Evolutionary conservation across 1,284 basidiomycete species (phyloP).

Genomic region (Nidula niveotomentosa): DNA sequence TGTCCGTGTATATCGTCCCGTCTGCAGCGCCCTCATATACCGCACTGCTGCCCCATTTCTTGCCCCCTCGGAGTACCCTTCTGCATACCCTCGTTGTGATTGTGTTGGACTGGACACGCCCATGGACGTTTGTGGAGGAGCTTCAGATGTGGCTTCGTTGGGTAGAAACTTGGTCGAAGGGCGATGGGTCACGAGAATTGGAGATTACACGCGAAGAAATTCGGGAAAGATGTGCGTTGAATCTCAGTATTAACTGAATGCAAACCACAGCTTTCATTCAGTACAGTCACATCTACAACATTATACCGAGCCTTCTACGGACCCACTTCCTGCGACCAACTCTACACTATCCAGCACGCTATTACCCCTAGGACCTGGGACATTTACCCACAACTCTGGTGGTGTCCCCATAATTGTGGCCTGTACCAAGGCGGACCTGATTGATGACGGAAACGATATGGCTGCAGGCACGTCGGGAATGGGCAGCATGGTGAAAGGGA

Average conservation of each 20-base stretch:
- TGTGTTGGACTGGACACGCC: conserved; percentile 94
- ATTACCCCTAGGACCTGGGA: conserved; percentile 77
- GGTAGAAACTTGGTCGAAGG: conserved; percentile 81
- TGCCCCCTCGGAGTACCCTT: conserved; percentile 70
- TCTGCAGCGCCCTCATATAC: conserved; percentile 76
- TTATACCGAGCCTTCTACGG: conserved; percentile 80
- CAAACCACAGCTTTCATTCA: conserved; percentile 29
- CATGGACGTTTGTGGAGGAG: conserved; percentile 90
- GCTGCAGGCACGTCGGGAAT: conserved; percentile 70
- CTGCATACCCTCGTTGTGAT: conserved; percentile 86
- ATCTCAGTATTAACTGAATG: not conserved
- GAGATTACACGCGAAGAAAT: conserved; percentile 76
- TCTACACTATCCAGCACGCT: conserved; percentile 62
- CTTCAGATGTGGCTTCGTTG: conserved; percentile 84
- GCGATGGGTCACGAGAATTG: conserved; percentile 65
- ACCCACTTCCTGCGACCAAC: conserved; percentile 55
- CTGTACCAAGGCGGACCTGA: conserved; percentile 90
- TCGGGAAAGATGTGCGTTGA: conserved; percentile 74
- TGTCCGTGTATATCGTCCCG: conserved; percentile 89
- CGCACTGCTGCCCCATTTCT: conserved; percentile 79
- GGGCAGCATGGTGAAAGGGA: conserved; percentile 83
- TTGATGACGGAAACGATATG: conserved; percentile 77
- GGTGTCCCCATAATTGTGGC: conserved; percentile 90
- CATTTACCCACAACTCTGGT: conserved; percentile 76
- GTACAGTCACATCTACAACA: conserved; percentile 89